These are phyloP conservation scores for Trichoderma gracile DNA, from an alignment of 2,329 filamentous ascomycete genomes.

Conservation along the genomic window DNA sequence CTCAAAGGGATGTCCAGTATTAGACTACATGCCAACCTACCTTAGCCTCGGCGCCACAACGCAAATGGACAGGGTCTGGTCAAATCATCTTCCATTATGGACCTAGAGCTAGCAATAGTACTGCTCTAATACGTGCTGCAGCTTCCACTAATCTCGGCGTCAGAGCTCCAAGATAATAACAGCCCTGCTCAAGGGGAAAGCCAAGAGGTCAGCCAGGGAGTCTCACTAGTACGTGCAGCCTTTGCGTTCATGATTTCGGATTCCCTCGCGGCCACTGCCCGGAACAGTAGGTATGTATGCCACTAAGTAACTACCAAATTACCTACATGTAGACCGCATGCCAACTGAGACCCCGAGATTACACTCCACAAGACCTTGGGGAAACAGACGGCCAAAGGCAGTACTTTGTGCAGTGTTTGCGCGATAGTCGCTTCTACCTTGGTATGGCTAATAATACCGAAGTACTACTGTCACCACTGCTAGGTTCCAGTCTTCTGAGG, in stretches of 20 bases:
- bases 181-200: not conserved
- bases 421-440: too few relatives aligned
- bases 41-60: not conserved
- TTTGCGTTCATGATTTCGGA: not conserved
- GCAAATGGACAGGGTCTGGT: not conserved
- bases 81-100: not conserved
- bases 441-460: too few relatives aligned
- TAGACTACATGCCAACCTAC: too few relatives aligned
- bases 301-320: too few relatives aligned
- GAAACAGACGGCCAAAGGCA: not conserved
- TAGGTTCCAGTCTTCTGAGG: not conserved
- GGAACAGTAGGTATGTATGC: not conserved
- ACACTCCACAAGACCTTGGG: not conserved
- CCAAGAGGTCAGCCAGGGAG: not conserved
- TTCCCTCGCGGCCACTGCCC: not conserved
- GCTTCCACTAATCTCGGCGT: not conserved
- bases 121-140: not conserved
- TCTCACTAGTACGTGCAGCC: not conserved
- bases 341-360: constrained; percentile 1
- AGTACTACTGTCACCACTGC: not conserved
- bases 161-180: not conserved
- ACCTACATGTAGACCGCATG: not conserved
- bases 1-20: not conserved
- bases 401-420: too few relatives aligned
- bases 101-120: not conserved